These are phyloP conservation scores for Pleurotus ostreatus DNA, from an alignment of 768 basidiomycete species.

Conservation along the genomic window DNA sequence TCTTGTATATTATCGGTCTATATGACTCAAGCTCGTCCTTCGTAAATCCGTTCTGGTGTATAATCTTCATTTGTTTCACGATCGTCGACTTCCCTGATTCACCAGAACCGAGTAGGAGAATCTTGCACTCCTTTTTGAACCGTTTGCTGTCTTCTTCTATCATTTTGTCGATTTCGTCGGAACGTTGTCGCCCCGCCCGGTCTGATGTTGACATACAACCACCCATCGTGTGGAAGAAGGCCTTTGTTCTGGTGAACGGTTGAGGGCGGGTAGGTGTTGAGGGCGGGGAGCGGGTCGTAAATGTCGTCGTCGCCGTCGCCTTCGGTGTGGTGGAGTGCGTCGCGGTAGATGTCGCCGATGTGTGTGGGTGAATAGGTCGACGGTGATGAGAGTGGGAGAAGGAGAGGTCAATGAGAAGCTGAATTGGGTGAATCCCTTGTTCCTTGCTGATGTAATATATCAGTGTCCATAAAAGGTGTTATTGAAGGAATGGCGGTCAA, in stretches of 20 bases:
- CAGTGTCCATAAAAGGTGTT: too few species aligned
- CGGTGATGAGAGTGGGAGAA: too few species aligned
- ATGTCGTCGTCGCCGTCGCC: too few species aligned
- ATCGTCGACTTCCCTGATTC: conserved; percentile 95
- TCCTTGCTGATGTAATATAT: too few species aligned
- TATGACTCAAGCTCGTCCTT: conserved; percentile 72
- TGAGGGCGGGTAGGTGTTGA: too few species aligned
- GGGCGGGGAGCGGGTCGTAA: too few species aligned
- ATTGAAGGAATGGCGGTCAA: too few species aligned
- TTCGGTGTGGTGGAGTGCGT: too few species aligned
- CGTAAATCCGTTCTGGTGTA: conserved; percentile 89
- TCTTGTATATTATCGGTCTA: conserved; percentile 76
- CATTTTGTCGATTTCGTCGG: conserved; percentile 75
- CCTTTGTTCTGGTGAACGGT: too few species aligned
- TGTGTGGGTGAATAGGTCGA: neutral
- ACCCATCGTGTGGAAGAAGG: conserved; percentile 41
- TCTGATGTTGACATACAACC: conserved; percentile 62
- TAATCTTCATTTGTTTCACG: conserved; percentile 99
- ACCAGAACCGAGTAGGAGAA: conserved; percentile 88
- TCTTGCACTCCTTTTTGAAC: conserved; percentile 89
- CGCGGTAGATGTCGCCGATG: too few species aligned
- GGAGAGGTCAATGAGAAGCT: too few species aligned
- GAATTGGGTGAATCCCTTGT: too few species aligned
- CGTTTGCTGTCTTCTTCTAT: conserved; percentile 83
- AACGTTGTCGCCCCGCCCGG: conserved; percentile 55